Evolutionary conservation across 2,329 filamentous ascomycete genomes (phyloP).

Genomic region (Aspergillus floridensis): DNA sequence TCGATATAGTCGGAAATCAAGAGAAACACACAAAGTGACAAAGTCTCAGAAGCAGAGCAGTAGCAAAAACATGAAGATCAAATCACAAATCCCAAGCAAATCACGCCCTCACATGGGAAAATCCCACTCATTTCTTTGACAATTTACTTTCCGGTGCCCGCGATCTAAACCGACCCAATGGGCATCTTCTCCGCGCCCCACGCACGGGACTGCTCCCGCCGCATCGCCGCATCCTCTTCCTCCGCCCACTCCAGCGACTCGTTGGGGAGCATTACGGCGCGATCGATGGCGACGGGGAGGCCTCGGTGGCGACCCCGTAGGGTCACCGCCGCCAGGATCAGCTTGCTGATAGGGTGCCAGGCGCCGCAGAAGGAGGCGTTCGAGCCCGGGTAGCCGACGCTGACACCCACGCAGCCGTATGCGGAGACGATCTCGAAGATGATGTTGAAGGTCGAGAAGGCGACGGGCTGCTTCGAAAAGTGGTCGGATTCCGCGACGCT

Average conservation of each 20-base stretch:
- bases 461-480: constrained; percentile 51
- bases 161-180: constrained; percentile 23
- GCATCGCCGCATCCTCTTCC: constrained; percentile 40
- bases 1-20: too few relatives aligned
- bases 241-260: constrained; percentile 43
- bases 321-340: constrained; percentile 59
- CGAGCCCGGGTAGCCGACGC: constrained; percentile 54
- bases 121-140: too few relatives aligned
- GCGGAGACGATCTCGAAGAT: constrained; percentile 47
- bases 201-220: constrained; percentile 27
- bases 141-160: too few relatives aligned
- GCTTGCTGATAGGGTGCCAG: constrained; percentile 56
- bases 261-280: constrained; percentile 46
- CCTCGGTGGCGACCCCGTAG: constrained; percentile 57
- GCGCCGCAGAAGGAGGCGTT: constrained; percentile 57
- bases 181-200: constrained; percentile 26
- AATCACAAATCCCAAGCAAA: too few relatives aligned
- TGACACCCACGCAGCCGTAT: constrained; percentile 63
- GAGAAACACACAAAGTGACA: too few relatives aligned
- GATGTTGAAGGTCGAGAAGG: constrained; percentile 60
- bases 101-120: too few relatives aligned
- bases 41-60: too few relatives aligned
- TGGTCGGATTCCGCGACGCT: constrained; percentile 59
- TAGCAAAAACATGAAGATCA: too few relatives aligned
- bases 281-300: constrained; percentile 56